phyloP scores from a whole-genome alignment of 257 asterid species.

The Solanum appendiculatum region DNA sequence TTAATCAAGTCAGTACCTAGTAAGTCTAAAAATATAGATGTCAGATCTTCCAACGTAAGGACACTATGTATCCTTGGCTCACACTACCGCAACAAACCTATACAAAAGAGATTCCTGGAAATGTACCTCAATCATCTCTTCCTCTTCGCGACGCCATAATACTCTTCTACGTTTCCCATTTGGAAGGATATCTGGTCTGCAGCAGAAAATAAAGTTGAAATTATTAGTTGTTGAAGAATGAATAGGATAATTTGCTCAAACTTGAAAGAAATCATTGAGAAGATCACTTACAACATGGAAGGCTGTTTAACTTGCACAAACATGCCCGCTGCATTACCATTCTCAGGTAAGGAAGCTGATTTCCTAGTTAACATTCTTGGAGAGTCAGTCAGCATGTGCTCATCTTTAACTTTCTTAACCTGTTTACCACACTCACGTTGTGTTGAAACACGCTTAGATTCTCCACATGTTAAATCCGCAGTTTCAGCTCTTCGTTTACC shows the following conservation, averaged over 20 bases:
- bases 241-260: not conserved
- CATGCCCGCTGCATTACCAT: constrained; percentile 8
- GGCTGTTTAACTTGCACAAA: constrained; percentile 11
- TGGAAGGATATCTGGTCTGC: constrained; percentile 26
- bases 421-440: constrained; percentile 8
- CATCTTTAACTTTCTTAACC: constrained; percentile 8
- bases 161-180: constrained; percentile 33
- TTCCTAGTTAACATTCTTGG: constrained; percentile 19
- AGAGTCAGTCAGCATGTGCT: constrained; percentile 8
- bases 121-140: constrained; percentile 50
- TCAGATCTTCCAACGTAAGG: not conserved
- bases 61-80: not conserved
- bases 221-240: not conserved
- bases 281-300: constrained; percentile 26
- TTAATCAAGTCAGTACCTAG: not conserved
- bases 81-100: not conserved
- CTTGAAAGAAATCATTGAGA: not conserved
- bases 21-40: not conserved
- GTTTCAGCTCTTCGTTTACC: constrained; percentile 20
- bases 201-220: constrained; percentile 2
- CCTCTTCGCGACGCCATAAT: constrained; percentile 55
- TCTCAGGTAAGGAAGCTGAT: constrained; percentile 17
- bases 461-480: not conserved
- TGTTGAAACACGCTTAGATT: constrained; percentile 10
- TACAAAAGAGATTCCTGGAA: not conserved